Evolutionary conservation across 2,329 filamentous ascomycete species (phyloP).

Genomic region (Nemania sp.): DNA sequence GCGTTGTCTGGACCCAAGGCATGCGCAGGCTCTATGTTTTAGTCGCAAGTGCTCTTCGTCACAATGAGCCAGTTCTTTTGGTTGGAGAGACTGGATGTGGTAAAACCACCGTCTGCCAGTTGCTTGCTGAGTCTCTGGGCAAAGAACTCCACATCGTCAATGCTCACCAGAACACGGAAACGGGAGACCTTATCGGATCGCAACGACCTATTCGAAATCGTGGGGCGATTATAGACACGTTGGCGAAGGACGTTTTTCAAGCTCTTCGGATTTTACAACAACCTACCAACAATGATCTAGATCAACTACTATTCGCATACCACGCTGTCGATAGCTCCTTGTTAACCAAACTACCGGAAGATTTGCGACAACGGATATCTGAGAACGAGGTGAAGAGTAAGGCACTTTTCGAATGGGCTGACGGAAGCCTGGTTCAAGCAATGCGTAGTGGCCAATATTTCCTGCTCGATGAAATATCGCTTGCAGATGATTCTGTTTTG

Average conservation of each 20-base stretch:
- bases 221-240: slow-evolving; percentile 73
- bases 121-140: slow-evolving; percentile 83
- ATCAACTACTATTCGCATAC: slow-evolving; percentile 71
- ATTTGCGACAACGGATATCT: slow-evolving; percentile 61
- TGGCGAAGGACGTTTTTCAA: slow-evolving; percentile 70
- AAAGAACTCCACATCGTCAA: slow-evolving; percentile 91
- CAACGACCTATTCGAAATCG: slow-evolving; percentile 92
- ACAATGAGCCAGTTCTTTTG: slow-evolving; percentile 93
- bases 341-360: slow-evolving; percentile 60
- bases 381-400: slow-evolving; percentile 73
- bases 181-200: slow-evolving; percentile 94
- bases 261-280: slow-evolving; percentile 59
- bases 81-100: slow-evolving; percentile 98
- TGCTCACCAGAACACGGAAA: slow-evolving; percentile 98
- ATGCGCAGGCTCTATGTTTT: slow-evolving; percentile 94
- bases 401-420: slow-evolving; percentile 94
- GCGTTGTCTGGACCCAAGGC: slow-evolving; percentile 92
- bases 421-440: slow-evolving; percentile 91
- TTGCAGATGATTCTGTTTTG: slow-evolving; percentile 96
- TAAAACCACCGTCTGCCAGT: slow-evolving; percentile 96
- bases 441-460: slow-evolving; percentile 94
- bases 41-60: slow-evolving; percentile 85
- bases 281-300: slow-evolving; percentile 58
- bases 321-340: slow-evolving; percentile 62
- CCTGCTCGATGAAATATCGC: slow-evolving; percentile 95